phyloP scores from a whole-genome alignment of 1,284 basidiomycete species.

The Cutaneotrichosporon sp. region DNA sequence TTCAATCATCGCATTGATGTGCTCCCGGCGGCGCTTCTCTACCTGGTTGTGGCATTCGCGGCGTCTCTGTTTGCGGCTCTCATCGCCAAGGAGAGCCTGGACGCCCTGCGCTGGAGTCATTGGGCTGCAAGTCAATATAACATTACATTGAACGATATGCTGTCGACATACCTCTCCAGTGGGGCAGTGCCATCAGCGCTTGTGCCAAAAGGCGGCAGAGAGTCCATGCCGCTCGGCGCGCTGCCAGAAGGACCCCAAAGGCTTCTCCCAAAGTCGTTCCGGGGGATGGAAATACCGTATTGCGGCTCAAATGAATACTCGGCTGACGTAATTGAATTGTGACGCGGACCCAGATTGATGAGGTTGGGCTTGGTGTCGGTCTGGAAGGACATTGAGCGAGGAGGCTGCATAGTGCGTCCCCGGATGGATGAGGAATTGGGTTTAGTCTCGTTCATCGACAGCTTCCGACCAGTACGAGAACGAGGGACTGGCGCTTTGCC shows the following conservation, averaged over 20 bases:
- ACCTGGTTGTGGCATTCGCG: conserved; percentile 52
- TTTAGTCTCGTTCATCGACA: conserved; percentile 43
- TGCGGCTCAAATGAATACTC: conserved; percentile 21
- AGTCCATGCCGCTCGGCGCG: conserved; percentile 30
- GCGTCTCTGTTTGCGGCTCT: conserved; percentile 43
- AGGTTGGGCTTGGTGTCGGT: conserved; percentile 23
- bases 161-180: conserved; percentile 25
- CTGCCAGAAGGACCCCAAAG: conserved; percentile 28
- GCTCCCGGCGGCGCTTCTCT: conserved; percentile 49
- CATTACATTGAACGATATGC: not conserved
- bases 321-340: conserved; percentile 21
- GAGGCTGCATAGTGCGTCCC: conserved; percentile 25
- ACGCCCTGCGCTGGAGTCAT: conserved; percentile 40
- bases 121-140: conserved; percentile 27
- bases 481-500: conserved; percentile 38
- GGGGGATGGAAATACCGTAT: conserved; percentile 38
- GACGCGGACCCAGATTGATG: conserved; percentile 16
- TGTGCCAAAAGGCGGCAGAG: conserved; percentile 29
- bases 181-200: conserved; percentile 20
- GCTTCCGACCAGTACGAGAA: conserved; percentile 34
- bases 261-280: conserved; percentile 18
- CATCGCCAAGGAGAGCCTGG: conserved; percentile 29
- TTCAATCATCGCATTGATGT: conserved; percentile 52
- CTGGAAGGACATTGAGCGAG: conserved; percentile 27
- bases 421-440: conserved; percentile 24